Conservation (phyloP, 106 monocot genomes). For the Platanthera zijinensis region DNA sequence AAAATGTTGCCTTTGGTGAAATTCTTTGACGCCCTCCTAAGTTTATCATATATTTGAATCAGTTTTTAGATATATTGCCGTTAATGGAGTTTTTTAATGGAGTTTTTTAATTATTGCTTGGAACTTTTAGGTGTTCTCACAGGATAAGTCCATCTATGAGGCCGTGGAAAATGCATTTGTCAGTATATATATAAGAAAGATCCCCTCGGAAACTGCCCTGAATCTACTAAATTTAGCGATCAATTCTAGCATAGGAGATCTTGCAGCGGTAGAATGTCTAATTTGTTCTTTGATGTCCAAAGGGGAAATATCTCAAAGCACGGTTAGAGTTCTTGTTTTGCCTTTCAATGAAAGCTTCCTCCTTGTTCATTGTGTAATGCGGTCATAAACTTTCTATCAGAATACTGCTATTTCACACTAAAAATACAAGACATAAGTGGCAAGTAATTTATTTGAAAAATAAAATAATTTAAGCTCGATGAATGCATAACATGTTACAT, state of each 20-base stretch:
- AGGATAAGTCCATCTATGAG: constrained; percentile 90
- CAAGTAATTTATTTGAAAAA: no score
- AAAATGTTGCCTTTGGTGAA: constrained; percentile 96
- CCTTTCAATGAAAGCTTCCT: neutral
- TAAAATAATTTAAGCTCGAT: no score
- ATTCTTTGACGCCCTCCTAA: neutral
- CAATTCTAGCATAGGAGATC: constrained; percentile 77
- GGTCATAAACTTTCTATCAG: no score
- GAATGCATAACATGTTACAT: no score
- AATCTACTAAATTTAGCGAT: constrained; percentile 62
- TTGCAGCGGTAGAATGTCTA: constrained; percentile 76
- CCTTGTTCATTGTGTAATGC: neutral
- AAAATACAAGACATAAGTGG: no score
- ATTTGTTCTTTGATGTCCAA: constrained; percentile 65
- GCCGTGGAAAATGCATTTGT: constrained; percentile 93
- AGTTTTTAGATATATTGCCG: neutral
- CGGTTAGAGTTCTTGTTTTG: constrained; percentile 28
- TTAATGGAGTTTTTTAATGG: neutral
- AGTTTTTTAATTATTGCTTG: constrained; percentile 1
- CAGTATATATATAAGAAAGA: constrained; percentile 71
- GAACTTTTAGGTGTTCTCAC: constrained; percentile 70
- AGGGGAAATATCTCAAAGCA: constrained; percentile 76
- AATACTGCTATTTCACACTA: no score
- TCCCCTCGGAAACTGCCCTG: constrained; percentile 64
- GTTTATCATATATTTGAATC: neutral